phyloP scores from a whole-genome alignment of 352 stramenopile genomes.

The Phytopythium cucurbitacearum region DNA sequence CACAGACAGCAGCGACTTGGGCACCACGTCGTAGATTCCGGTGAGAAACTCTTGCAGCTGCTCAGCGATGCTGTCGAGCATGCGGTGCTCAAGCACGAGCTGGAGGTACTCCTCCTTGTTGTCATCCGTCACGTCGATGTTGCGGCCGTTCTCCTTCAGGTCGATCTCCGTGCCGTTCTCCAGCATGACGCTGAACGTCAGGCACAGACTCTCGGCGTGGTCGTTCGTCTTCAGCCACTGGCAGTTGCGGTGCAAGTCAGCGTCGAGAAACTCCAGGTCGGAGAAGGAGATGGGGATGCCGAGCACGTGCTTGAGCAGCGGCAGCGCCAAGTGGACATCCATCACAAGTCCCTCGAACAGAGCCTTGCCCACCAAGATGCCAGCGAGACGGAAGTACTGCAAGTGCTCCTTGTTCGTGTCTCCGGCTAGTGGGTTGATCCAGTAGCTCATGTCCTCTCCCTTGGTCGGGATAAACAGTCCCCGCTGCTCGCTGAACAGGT shows the following conservation, averaged over 20 bases:
- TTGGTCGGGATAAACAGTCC: constrained; percentile 55
- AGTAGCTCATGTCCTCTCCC: constrained; percentile 66
- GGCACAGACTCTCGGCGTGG: constrained; percentile 43
- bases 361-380: constrained; percentile 58
- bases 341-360: constrained; percentile 63
- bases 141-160: constrained; percentile 83
- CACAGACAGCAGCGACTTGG: constrained; percentile 49
- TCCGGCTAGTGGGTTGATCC: constrained; percentile 56
- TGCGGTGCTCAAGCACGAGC: constrained; percentile 65
- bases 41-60: constrained; percentile 62
- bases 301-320: constrained; percentile 67
- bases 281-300: constrained; percentile 76
- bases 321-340: constrained; percentile 54
- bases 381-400: constrained; percentile 54
- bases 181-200: constrained; percentile 75
- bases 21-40: constrained; percentile 75
- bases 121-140: constrained; percentile 94
- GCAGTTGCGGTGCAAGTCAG: constrained; percentile 64
- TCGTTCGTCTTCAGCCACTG: constrained; percentile 62
- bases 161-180: constrained; percentile 76
- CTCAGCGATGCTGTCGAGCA: constrained; percentile 66
- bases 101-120: constrained; percentile 94
- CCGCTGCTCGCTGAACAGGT: constrained; percentile 47
- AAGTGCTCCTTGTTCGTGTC: constrained; percentile 41
- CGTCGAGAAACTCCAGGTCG: constrained; percentile 68